phyloP scores from a whole-genome alignment of 2,329 filamentous ascomycete genomes.

The Cladosporium sp. region DNA sequence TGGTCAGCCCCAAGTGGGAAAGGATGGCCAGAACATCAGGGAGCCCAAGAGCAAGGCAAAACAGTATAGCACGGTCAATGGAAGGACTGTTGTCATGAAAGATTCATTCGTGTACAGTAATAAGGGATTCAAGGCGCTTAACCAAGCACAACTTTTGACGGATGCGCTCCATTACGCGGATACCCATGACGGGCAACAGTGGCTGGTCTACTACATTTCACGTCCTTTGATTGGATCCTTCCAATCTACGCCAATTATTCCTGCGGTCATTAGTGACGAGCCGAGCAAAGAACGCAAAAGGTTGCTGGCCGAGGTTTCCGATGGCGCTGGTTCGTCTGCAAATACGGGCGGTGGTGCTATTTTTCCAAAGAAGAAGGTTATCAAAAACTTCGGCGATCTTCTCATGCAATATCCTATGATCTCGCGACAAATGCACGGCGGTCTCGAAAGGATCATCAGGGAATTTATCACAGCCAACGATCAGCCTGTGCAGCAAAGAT shows the following conservation, averaged over 20 bases:
- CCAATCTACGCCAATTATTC: conserved; percentile 68
- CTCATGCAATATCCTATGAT: conserved; percentile 93
- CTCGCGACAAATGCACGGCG: conserved; percentile 89
- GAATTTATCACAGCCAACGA: conserved; percentile 86
- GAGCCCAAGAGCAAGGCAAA: conserved; percentile 91
- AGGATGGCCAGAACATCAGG: conserved; percentile 56
- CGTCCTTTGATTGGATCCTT: conserved; percentile 78
- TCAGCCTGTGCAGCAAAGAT: conserved; percentile 56
- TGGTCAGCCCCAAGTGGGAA: conserved; percentile 25
- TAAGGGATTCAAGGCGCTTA: conserved; percentile 94
- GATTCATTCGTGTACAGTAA: conserved; percentile 92
- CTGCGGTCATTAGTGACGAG: conserved; percentile 50
- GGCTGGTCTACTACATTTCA: conserved; percentile 95
- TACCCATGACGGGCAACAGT: conserved; percentile 82
- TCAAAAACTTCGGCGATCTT: conserved; percentile 85
- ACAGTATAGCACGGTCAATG: conserved; percentile 89
- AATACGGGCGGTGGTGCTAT: conserved; percentile 20
- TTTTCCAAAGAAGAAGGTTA: conserved; percentile 74
- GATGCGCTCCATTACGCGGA: conserved; percentile 88
- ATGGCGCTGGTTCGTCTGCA: conserved; percentile 35
- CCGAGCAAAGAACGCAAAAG: conserved; percentile 31
- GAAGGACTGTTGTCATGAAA: conserved; percentile 88
- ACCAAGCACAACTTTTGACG: conserved; percentile 79
- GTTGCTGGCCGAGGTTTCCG: conserved; percentile 27
- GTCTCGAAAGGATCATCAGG: conserved; percentile 80